Evolutionary conservation across 257 asterid species (phyloP).

Genomic region (Solanum bulbocastanum): DNA sequence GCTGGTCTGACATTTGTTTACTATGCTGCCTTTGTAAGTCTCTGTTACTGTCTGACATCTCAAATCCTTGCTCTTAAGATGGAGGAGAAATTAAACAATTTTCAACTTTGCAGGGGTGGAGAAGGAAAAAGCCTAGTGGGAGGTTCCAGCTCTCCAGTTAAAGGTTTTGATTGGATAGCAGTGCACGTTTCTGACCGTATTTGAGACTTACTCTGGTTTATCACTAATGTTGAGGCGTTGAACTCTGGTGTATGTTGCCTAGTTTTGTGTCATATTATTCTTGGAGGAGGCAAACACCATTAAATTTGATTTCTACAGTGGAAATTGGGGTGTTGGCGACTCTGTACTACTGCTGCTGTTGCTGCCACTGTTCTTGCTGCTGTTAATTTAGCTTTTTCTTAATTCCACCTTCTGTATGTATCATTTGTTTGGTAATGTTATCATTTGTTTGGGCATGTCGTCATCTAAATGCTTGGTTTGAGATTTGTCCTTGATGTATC

Average conservation of each 20-base stretch:
- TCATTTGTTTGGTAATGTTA: constrained; percentile 28
- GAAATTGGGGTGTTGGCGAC: constrained; percentile 8
- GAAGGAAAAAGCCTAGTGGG: constrained; percentile 66
- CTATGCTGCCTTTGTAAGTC: constrained; percentile 78
- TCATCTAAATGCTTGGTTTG: constrained; percentile 13
- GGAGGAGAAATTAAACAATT: constrained; percentile 1
- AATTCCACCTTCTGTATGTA: constrained; percentile 33
- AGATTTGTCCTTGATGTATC: constrained; percentile 20
- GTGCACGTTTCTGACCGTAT: constrained; percentile 5
- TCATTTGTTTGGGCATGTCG: constrained; percentile 21
- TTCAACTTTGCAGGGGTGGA: constrained; percentile 59
- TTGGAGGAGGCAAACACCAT: constrained; percentile 22
- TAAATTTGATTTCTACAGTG: constrained; percentile 9
- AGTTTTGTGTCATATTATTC: constrained; percentile 21
- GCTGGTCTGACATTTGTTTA: constrained; percentile 96
- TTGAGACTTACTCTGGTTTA: not conserved
- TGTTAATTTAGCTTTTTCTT: constrained; percentile 5
- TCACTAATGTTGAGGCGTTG: not conserved
- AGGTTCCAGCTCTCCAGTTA: constrained; percentile 83
- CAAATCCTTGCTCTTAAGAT: not conserved
- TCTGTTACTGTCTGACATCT: not conserved
- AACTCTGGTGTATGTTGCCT: constrained; percentile 21
- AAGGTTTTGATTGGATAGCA: constrained; percentile 9
- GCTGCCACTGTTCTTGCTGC: constrained; percentile 21
- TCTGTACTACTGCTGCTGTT: constrained; percentile 11